Base-by-base conservation (phyloP, 1,284 basidiomycete species). In the Naganishia sp. region DNA sequence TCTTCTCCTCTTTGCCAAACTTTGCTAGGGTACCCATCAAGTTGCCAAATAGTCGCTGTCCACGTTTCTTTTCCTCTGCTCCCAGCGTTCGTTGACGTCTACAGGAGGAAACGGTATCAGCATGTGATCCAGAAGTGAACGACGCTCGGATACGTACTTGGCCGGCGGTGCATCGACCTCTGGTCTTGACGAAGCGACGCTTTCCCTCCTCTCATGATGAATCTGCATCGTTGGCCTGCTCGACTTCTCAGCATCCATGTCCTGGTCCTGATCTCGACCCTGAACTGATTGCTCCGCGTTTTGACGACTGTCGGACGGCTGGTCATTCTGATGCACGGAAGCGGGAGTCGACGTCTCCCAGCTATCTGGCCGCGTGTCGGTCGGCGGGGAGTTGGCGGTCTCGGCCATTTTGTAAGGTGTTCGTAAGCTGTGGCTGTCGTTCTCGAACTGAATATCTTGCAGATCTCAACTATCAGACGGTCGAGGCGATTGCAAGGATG, bases 1-100 rank as follows among this genome's bases (percentile, higher is more conserved):
- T 71, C 71, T 75, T 77, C 68, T 79, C 78, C 23, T 80, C 79
- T 52, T 76, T 78, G 69, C 77, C 72, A 67, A 80, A 80, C 67
- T 76, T 72, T 55, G 76, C 74, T 55, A 80, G 69, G n/a, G 77
- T 79, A 6, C 78, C 78, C 43, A 80, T 67, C 10, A 80, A 67
- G 63, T 78, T 79, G 0, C 79, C 79, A 57, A 80, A 78, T 62
- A 80, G 63, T 32, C 79, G 54, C 66, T 75, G 75, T 2, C 75
- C 72, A 47, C 79, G 70, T 15, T 74, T 75, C 63, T 72, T 73
- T 63, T 80, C 79, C 56, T 80, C 78, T 25, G 65, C 63, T 56
- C 73, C 71, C 13, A 66, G 31, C n/a, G 70, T 71, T 52, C 76
- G 69, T 42, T 72, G 70, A 9, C 77, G 75, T 66, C 77, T 79